Base-by-base conservation (phyloP, 495 filamentous ascomycete genomes). In the Achaetomiella virescens region DNA sequence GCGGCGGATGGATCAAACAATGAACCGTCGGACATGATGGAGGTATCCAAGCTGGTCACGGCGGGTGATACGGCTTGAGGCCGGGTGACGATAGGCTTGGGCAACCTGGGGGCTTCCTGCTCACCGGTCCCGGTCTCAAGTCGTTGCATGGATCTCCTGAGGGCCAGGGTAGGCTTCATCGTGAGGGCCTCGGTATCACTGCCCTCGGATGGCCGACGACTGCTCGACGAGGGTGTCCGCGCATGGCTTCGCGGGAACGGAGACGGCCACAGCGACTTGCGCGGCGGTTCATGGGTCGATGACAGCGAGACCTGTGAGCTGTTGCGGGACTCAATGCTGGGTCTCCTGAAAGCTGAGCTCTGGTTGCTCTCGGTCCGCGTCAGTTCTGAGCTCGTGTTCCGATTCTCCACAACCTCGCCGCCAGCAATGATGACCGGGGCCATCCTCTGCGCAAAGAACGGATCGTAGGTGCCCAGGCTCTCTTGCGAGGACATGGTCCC, bases 341-440 rank as follows among this genome's bases (percentile, higher is more conserved):
- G 66, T 21, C 75, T 75, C 43, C 75, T 69, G 33, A 69, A 59
- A 38, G 62, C 31, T 21, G 75, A 68, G 57, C 84, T 89, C 58
- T 82, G 81, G 52, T 80, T 80, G 62, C 85, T 88, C 52, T 84
- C 83, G 3, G 78, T 83, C 48, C 83, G 76, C 29, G 66, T 68
- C 25, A 88, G 66, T n/a, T 81, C 75, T 10, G 71, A 72, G 33
- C 76, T 72, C 5, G 70, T 63, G 63, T 84, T 84, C 46, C 72
- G 74, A 65, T 81, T 83, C 65, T 86, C 80, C 46, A 81, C 61
- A 2, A 82, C 69, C 44, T 77, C 81, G 47, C 85, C 90, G 2
- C 95, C 95, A 29, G 84, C 83, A 61, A 97, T 91, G 60, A 95
- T 75, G 35, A 96, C 91, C 14, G 93, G 93, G 41, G 87, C 84